Base-by-base conservation (phyloP, 495 filamentous ascomycete species). In the Penicillium herquei region DNA sequence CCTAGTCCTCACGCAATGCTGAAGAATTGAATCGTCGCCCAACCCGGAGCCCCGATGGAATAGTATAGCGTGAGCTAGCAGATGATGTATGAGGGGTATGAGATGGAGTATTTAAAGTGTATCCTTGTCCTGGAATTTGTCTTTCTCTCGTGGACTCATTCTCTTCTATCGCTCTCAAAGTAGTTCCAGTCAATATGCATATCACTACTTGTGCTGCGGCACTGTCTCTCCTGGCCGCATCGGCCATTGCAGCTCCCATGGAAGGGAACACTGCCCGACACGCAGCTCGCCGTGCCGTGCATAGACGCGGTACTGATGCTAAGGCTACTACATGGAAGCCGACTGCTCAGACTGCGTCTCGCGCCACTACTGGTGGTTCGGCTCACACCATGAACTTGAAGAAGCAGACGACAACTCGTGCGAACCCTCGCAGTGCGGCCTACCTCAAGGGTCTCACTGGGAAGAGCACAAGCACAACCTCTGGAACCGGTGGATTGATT, bases 301-400 rank as follows among this genome's bases (percentile, higher is more conserved):
- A 55, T 14, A 41, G 26, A 9, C 52, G 52, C 1, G 17, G 16
- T 41, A 44, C 39, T 9, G 52, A 49, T 35, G n/a, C 49, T 3
- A 49, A 55, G 1, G 12, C 49, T 21, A 42, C 5, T 2, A 55
- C 52, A 1, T 55, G 44, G 44, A 55, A 55, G 37, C 52, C 52
- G 1, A 49, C 45, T 33, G 21, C 45, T 16, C 32, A 6, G 0
- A 16, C 9, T 31, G 14, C 12, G 4, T 49, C 52, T 10, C 18
- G 52, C 5, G 35, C 52, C 11, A n/a, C 52, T n/a, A n/a, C 13
- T 6, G 21, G 34, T 14, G 47, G 39, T 12, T 54, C 51, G 5
- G 26, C 42, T 9, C 16, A 40, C 7, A 7, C 35, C 10, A 26
- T 54, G 51, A 39, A 32, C 33, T 32, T 54, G 43, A 54, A 39